These are phyloP conservation scores for Nicotiana benthamiana DNA, from an alignment of 257 asterid species.

Conservation along the genomic window DNA sequence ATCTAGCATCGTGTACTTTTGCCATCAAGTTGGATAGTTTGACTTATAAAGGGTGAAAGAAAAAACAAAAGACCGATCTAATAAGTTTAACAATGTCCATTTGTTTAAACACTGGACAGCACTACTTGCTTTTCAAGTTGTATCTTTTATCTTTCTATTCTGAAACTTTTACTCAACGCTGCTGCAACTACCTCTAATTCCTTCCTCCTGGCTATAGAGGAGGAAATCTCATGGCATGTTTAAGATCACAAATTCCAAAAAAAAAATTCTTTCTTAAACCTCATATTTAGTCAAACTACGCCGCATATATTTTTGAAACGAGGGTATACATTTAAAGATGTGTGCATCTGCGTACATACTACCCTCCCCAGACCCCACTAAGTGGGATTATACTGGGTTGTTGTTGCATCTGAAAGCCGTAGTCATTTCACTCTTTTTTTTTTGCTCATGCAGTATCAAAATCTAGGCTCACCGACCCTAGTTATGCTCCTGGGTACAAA, in stretches of 20 bases:
- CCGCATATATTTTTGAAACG: no score
- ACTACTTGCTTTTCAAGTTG: background rate
- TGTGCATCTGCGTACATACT: no score
- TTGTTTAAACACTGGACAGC: background rate
- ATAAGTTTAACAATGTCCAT: background rate
- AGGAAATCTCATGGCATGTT: background rate
- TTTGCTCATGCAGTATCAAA: conserved; percentile 34
- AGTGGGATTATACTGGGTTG: no score
- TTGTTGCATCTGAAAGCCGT: background rate
- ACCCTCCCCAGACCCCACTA: no score
- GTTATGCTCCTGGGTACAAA: conserved; percentile 35
- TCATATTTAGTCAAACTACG: no score
- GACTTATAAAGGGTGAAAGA: background rate
- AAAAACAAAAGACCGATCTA: background rate
- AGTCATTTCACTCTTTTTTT: background rate
- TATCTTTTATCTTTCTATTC: background rate
- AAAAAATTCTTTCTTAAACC: no score
- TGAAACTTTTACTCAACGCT: background rate
- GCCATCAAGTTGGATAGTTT: background rate
- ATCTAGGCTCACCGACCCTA: conserved; percentile 36
- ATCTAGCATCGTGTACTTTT: background rate
- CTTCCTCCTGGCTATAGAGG: background rate
- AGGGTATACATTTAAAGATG: no score
- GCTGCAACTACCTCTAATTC: background rate
- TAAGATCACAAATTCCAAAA: background rate